phyloP scores from a whole-genome alignment of 495 filamentous ascomycete genomes.

The Aspergillus funiculosus region DNA sequence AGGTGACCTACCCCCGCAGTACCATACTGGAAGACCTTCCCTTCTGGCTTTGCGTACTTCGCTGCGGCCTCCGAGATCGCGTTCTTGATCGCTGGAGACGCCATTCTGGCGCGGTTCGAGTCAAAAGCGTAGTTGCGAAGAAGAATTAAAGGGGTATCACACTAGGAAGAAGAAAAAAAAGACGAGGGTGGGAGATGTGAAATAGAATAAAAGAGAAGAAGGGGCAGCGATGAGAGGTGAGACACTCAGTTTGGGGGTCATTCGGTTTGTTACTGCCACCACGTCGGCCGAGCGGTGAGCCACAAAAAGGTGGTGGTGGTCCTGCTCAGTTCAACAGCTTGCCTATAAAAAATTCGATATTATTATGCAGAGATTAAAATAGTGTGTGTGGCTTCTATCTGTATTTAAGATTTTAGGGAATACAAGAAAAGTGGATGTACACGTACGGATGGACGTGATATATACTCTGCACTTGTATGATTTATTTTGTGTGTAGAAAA shows the following conservation, averaged over 20 bases:
- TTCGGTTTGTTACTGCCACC: not conserved
- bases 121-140: slow-evolving; percentile 7
- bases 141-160: not conserved
- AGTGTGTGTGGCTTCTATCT: not conserved
- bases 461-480: no score
- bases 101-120: slow-evolving; percentile 35
- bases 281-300: slow-evolving; percentile 37
- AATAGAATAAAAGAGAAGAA: slow-evolving; percentile 25
- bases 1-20: slow-evolving; percentile 71
- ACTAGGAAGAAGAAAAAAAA: slow-evolving; percentile 5
- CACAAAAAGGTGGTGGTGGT: slow-evolving; percentile 14
- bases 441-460: no score
- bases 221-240: slow-evolving; percentile 21
- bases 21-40: slow-evolving; percentile 78
- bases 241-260: slow-evolving; percentile 28
- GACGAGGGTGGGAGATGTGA: slow-evolving; percentile 13
- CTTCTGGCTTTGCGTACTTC: slow-evolving; percentile 60
- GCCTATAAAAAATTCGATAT: slow-evolving; percentile 4
- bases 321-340: slow-evolving; percentile 15
- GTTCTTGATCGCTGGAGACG: slow-evolving; percentile 40
- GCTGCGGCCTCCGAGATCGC: slow-evolving; percentile 41
- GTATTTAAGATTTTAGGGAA: no score
- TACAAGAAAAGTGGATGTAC: no score
- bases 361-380: not conserved
- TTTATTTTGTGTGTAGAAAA: no score